Evolutionary conservation across 176 grass and related monocot genomes (phyloP), one percentile per base, ranked within the genome.

Genomic region (Miscanthus lutarioriparius): DNA sequence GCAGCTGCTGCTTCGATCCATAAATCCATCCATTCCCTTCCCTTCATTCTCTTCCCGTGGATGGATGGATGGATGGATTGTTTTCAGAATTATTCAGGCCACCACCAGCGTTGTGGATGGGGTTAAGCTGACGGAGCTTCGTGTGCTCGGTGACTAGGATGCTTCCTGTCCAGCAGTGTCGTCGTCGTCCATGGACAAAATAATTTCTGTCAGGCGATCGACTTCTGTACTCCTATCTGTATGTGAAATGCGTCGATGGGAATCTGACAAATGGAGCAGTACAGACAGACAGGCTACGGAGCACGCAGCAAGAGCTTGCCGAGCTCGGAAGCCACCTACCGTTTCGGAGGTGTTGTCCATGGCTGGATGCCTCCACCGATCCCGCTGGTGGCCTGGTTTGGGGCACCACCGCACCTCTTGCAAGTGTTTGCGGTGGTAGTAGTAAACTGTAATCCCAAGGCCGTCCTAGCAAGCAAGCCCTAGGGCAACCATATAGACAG

Each of bases 361-460:
- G 59, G 82, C 38, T 20, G n/a, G 13, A 26, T n/a, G n/a, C n/a
- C n/a, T 64, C 58, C 59, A 32, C 7, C 1, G 19, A 19, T 78
- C 41, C 58, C 58, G 64, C 76, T 63, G 15, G 56, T 48, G 41
- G 26, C 1, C 0, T 16, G 43, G 43, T 11, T 11, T 45, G 3
- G 47, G 15, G 16, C 49, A 53, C 51, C 51, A 56, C 51, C 51
- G 19, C 19, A 22, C 19, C 6, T 1, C 51, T 56, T 22, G 51
- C 51, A 9, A n/a, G 53, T 58, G 53, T 59, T 59, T 7, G 40
- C 11, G 0, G 48, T 3, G 1, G 28, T 2, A 58, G 0, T 59
- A 59, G 54, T 23, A 59, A 59, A 23, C 54, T 59, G 39, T n/a
- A 43, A 87, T 82, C 79, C 85, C 78, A 45, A 87, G 78, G 62